phyloP scores from a whole-genome alignment of 805 yeast genomes.

The Sporopachydermia lactativora region DNA sequence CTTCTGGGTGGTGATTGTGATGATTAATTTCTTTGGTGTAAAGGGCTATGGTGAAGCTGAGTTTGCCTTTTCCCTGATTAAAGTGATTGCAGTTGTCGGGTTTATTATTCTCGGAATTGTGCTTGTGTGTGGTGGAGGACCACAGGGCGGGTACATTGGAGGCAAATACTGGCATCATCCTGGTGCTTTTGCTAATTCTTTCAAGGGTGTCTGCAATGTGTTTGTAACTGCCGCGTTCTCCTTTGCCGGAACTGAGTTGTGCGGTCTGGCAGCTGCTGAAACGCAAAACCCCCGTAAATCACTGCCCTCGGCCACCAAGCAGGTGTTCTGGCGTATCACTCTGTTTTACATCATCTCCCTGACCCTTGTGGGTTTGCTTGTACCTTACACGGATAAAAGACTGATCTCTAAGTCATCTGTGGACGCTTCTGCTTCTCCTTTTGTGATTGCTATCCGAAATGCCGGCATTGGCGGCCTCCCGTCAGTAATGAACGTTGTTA shows the following conservation, averaged over 20 bases:
- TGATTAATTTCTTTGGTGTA: slow-evolving; percentile 40
- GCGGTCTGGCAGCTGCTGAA: slow-evolving; percentile 69
- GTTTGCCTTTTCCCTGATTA: slow-evolving; percentile 41
- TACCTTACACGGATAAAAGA: slow-evolving; percentile 44
- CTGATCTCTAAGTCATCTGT: slow-evolving; percentile 34
- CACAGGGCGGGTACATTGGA: slow-evolving; percentile 38
- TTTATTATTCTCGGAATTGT: slow-evolving; percentile 47
- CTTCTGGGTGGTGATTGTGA: slow-evolving; percentile 34
- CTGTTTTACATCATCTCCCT: slow-evolving; percentile 51
- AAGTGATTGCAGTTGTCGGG: slow-evolving; percentile 43
- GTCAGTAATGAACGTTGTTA: slow-evolving; percentile 56
- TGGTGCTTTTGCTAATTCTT: slow-evolving; percentile 52
- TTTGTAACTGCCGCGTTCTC: slow-evolving; percentile 69
- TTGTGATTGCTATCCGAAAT: slow-evolving; percentile 54
- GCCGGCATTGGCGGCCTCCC: slow-evolving; percentile 59
- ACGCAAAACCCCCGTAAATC: slow-evolving; percentile 50
- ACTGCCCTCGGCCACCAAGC: slow-evolving; percentile 63
- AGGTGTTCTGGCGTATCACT: slow-evolving; percentile 71
- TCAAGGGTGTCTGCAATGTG: slow-evolving; percentile 61
- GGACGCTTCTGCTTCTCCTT: slow-evolving; percentile 58
- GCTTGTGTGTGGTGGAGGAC: slow-evolving; percentile 43
- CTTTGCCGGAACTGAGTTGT: slow-evolving; percentile 62
- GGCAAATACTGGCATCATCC: slow-evolving; percentile 46
- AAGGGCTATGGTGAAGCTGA: slow-evolving; percentile 57
- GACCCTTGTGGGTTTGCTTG: slow-evolving; percentile 49